Conservation (phyloP, 306 rosid genomes). For the Parietaria judaica region DNA sequence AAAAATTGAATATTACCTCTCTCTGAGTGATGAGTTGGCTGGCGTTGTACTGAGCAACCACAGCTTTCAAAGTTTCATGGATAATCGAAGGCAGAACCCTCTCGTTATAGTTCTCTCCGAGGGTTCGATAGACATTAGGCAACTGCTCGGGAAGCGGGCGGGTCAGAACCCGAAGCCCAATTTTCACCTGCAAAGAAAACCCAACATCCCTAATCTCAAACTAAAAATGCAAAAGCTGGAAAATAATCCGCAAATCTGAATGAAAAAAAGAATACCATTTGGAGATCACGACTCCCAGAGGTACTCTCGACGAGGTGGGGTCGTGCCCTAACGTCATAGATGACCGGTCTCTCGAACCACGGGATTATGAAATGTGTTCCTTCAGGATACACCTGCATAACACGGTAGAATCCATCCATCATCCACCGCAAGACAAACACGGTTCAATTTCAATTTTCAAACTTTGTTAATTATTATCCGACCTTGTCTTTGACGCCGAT, state of each 20-base stretch:
- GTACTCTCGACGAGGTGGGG: slow-evolving; percentile 64
- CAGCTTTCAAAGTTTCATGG: slow-evolving; percentile 82
- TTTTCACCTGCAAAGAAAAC: slow-evolving; percentile 44
- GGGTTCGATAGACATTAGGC: slow-evolving; percentile 61
- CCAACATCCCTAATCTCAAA: background rate
- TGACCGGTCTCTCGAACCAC: slow-evolving; percentile 84
- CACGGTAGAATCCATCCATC: too few species aligned
- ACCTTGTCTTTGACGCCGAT: slow-evolving; percentile 78
- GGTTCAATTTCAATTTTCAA: background rate
- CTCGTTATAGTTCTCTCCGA: slow-evolving; percentile 62
- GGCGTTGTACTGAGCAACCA: slow-evolving; percentile 81
- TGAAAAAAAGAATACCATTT: slow-evolving; percentile 38
- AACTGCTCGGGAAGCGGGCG: slow-evolving; percentile 62
- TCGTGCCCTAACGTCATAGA: slow-evolving; percentile 78
- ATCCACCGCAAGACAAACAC: too few species aligned
- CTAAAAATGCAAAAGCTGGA: background rate
- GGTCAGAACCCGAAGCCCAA: slow-evolving; percentile 76
- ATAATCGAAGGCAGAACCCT: slow-evolving; percentile 75
- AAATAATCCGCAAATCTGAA: background rate
- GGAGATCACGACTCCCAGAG: slow-evolving; percentile 82
- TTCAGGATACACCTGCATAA: slow-evolving; percentile 83
- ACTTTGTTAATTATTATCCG: background rate
- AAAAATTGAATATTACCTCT: slow-evolving; percentile 40
- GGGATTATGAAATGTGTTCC: slow-evolving; percentile 77
- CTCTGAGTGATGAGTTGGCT: slow-evolving; percentile 91